Percentiles rank a stretch among this genome's conserved stretches.
Evolutionary conservation across 129 eudicot species (phyloP).

Genomic region (Tagetes erecta): DNA sequence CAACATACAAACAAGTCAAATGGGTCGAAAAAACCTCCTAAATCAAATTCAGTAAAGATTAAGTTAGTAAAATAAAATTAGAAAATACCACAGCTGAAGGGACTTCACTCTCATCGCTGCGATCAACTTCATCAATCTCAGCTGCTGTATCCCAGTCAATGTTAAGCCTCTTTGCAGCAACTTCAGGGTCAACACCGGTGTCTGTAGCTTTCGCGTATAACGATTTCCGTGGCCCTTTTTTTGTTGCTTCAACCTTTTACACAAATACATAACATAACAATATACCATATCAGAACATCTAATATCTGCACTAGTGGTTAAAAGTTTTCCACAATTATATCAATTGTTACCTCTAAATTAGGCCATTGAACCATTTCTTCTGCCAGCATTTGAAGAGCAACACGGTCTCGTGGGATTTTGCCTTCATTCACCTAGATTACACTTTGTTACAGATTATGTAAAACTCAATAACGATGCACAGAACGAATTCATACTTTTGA

Average conservation of each 20-base stretch:
- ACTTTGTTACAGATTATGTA: neutral
- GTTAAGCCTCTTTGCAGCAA: constrained; percentile 86
- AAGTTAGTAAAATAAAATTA: neutral
- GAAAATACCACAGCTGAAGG: constrained; percentile 65
- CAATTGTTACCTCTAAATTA: constrained; percentile 67
- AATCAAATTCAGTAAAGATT: neutral
- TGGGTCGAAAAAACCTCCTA: neutral
- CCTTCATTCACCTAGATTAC: constrained; percentile 72
- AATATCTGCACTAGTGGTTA: neutral
- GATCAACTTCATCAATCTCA: constrained; percentile 65
- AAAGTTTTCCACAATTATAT: constrained; percentile 1
- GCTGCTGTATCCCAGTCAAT: constrained; percentile 93
- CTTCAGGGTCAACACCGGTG: constrained; percentile 76
- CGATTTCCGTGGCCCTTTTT: constrained; percentile 54
- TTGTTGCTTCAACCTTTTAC: constrained; percentile 62
- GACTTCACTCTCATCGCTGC: constrained; percentile 62
- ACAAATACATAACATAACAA: constrained; percentile 11
- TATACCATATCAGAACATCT: neutral
- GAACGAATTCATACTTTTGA: neutral
- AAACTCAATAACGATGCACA: neutral
- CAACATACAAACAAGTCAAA: constrained; percentile 29
- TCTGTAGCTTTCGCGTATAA: constrained; percentile 78
- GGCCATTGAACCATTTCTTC: constrained; percentile 97
- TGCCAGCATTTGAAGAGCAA: constrained; percentile 74
- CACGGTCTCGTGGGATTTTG: constrained; percentile 67